These are phyloP conservation scores for Aethionema arabicum DNA, from an alignment of 345 rosid genomes.

Conservation along the genomic window DNA sequence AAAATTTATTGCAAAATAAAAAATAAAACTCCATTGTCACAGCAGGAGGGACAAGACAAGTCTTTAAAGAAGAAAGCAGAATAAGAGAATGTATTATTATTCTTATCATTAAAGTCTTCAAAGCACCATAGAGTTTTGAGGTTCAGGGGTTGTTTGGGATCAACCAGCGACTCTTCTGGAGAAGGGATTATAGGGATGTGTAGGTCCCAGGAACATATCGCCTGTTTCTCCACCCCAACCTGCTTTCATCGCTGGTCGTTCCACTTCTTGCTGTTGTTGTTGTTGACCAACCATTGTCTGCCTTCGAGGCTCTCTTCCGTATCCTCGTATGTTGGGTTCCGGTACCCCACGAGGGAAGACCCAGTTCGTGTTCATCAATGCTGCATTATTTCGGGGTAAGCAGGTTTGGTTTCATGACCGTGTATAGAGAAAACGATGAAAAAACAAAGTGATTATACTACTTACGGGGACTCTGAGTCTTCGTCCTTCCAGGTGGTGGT, in stretches of 20 bases:
- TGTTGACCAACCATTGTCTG: constrained; percentile 30
- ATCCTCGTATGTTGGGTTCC: constrained; percentile 45
- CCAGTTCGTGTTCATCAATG: constrained; percentile 43
- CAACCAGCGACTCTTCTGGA: constrained; percentile 56
- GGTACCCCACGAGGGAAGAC: constrained; percentile 40
- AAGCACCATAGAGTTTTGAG: no score
- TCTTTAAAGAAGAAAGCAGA: no score
- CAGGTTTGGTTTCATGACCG: neutral
- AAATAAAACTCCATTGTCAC: no score
- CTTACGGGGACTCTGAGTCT: constrained; percentile 66
- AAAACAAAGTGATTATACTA: neutral
- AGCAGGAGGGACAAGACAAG: no score
- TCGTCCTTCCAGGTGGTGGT: constrained; percentile 68
- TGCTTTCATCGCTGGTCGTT: constrained; percentile 61
- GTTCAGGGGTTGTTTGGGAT: neutral
- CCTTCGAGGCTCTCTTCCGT: constrained; percentile 28
- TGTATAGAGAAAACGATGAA: neutral
- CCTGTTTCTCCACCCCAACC: constrained; percentile 60
- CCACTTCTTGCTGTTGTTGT: neutral
- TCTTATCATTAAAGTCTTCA: neutral
- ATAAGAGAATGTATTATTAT: no score
- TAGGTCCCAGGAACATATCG: constrained; percentile 50
- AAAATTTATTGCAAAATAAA: no score
- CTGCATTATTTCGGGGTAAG: constrained; percentile 24
- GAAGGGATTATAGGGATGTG: constrained; percentile 45